These are phyloP conservation scores for Tremella fuciformis DNA, from an alignment of 768 basidiomycete genomes.

Conservation along the genomic window DNA sequence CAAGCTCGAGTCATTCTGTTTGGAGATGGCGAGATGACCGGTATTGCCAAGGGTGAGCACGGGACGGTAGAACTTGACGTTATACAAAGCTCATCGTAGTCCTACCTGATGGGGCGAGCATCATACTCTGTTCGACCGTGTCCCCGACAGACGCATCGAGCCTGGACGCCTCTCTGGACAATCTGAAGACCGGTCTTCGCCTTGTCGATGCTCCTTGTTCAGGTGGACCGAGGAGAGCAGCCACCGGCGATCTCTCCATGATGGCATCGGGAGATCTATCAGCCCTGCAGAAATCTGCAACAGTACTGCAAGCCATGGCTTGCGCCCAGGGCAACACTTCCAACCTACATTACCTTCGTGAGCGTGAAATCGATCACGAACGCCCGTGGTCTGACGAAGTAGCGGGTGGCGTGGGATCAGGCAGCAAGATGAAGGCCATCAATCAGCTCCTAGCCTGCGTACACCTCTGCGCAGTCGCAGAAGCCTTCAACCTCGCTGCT, in stretches of 20 bases:
- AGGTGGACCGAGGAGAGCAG: conserved; percentile 38
- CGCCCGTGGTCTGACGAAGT: background rate
- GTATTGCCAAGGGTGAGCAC: conserved; percentile 10
- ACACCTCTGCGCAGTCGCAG: conserved; percentile 36
- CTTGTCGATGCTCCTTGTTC: conserved; percentile 44
- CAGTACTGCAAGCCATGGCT: conserved; percentile 33
- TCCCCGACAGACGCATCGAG: conserved; percentile 32
- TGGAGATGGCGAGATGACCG: conserved; percentile 11
- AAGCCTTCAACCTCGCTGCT: conserved; percentile 37
- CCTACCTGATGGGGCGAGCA: conserved; percentile 22
- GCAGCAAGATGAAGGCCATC: conserved; percentile 36
- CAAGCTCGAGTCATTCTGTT: conserved; percentile 29
- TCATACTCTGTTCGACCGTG: conserved; percentile 42
- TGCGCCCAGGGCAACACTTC: conserved; percentile 13
- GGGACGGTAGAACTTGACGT: too few species aligned
- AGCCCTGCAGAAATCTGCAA: conserved; percentile 22
- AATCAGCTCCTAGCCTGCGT: conserved; percentile 41
- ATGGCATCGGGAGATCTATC: conserved; percentile 30
- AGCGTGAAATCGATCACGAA: background rate
- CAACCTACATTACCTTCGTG: conserved; percentile 43
- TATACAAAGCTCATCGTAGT: conserved; percentile 11
- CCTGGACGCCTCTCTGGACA: conserved; percentile 25
- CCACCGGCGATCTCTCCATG: conserved; percentile 39
- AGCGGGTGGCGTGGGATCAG: conserved; percentile 43
- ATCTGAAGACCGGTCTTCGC: conserved; percentile 13